A percentile compares a stretch with the other conserved stretches of the same genome.
These are phyloP conservation scores for Populus nigra DNA, from an alignment of 345 rosid genomes.

Conservation along the genomic window DNA sequence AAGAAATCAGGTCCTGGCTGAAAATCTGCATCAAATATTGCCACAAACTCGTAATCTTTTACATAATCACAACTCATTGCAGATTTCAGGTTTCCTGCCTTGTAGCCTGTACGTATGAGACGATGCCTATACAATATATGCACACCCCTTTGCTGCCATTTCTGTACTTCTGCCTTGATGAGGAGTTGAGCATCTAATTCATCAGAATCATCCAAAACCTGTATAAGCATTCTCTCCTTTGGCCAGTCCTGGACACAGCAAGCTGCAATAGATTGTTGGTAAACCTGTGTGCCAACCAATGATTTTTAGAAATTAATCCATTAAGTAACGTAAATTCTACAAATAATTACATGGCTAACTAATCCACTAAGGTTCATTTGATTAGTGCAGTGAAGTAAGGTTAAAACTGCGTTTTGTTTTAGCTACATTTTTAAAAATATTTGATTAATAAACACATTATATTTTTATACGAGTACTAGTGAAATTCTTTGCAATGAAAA, in stretches of 20 bases:
- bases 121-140: conserved; percentile 76
- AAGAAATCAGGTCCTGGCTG: conserved; percentile 84
- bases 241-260: conserved; percentile 87
- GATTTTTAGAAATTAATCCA: not conserved
- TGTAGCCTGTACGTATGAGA: conserved; percentile 80
- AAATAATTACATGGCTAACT: not conserved
- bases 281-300: conserved; percentile 47
- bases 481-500: too few species aligned
- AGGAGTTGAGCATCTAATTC: conserved; percentile 70
- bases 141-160: conserved; percentile 89
- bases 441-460: too few species aligned
- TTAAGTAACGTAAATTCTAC: not conserved
- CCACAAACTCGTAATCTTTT: conserved; percentile 75
- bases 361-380: not conserved
- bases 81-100: conserved; percentile 93
- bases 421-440: too few species aligned
- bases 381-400: too few species aligned
- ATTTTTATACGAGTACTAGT: too few species aligned
- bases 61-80: conserved; percentile 89
- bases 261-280: conserved; percentile 76
- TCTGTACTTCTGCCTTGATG: conserved; percentile 80
- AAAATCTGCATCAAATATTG: conserved; percentile 90
- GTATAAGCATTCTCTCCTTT: conserved; percentile 82
- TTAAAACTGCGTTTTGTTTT: too few species aligned
- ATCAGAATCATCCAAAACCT: conserved; percentile 84